Evolutionary conservation across 495 filamentous ascomycete genomes (phyloP).

Genomic region (Glarea lozoyensis): DNA sequence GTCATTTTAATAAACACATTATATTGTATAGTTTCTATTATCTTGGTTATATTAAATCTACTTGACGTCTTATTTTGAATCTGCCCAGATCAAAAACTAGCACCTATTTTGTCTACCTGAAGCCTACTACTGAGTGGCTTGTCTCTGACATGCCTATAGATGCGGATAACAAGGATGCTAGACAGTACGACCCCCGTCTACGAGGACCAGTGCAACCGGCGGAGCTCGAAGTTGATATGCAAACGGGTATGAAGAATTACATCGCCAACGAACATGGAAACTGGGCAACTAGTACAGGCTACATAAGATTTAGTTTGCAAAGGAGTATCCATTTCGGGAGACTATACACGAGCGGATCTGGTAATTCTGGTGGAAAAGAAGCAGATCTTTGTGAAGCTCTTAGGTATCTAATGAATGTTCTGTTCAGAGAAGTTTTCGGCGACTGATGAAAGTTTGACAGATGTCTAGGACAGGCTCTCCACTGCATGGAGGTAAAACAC

Average conservation of each 20-base stretch:
- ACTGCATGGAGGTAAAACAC: conserved; percentile 59
- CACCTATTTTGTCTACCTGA: no score
- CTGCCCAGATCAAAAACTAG: no score
- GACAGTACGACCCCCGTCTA: conserved; percentile 74
- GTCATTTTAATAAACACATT: no score
- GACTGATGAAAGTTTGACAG: conserved; percentile 1
- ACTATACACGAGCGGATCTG: conserved; percentile 66
- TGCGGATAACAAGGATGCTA: conserved; percentile 79
- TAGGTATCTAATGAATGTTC: conserved; percentile 36
- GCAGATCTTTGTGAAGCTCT: conserved; percentile 85
- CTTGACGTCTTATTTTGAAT: no score
- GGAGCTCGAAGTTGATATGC: conserved; percentile 74
- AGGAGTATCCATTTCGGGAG: conserved; percentile 86
- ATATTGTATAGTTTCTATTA: no score
- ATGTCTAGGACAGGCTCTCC: conserved; percentile 78
- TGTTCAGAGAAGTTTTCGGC: conserved; percentile 1
- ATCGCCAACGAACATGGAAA: conserved; percentile 80
- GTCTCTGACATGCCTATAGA: conserved; percentile 37
- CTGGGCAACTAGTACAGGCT: conserved; percentile 76
- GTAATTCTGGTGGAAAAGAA: conserved; percentile 57
- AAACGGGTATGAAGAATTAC: conserved; percentile 98
- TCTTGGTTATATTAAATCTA: no score
- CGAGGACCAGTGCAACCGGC: conserved; percentile 61
- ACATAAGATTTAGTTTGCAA: conserved; percentile 74
- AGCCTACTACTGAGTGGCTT: no score